Conservation (phyloP, 1,284 basidiomycete species). For the Cryptococcus floricola region DNA sequence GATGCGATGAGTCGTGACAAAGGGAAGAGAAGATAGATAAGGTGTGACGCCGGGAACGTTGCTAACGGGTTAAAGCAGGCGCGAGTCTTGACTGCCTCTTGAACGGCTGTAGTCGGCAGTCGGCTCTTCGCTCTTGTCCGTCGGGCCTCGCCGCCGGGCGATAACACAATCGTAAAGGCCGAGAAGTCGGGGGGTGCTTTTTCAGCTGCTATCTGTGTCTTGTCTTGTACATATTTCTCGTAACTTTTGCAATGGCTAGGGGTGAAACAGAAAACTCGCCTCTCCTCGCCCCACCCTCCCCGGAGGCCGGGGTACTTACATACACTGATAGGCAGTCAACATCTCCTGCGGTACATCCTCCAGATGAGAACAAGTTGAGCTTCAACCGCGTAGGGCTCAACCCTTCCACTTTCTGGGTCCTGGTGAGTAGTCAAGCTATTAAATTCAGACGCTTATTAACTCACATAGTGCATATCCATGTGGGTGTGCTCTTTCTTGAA, state of each 20-base stretch:
- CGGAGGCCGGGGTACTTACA: neutral
- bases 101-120: too few relatives aligned
- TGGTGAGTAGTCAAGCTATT: conserved; percentile 15
- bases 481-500: conserved; percentile 57
- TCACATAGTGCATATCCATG: conserved; percentile 17
- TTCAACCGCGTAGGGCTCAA: conserved; percentile 31
- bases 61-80: too few relatives aligned
- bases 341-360: neutral
- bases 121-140: too few relatives aligned
- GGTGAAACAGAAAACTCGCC: neutral
- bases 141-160: too few relatives aligned
- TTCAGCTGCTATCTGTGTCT: too few relatives aligned
- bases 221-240: neutral
- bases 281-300: neutral
- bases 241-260: neutral
- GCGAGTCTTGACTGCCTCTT: too few relatives aligned
- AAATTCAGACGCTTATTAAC: too few relatives aligned
- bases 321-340: neutral
- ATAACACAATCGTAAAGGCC: too few relatives aligned
- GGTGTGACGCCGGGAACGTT: too few relatives aligned
- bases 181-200: too few relatives aligned
- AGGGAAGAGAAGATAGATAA: too few relatives aligned
- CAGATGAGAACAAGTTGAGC: conserved; percentile 8
- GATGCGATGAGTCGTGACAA: too few relatives aligned
- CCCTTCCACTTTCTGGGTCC: conserved; percentile 22